Base-by-base conservation (phyloP, 495 filamentous ascomycete genomes). In the Xylaria acuta region DNA sequence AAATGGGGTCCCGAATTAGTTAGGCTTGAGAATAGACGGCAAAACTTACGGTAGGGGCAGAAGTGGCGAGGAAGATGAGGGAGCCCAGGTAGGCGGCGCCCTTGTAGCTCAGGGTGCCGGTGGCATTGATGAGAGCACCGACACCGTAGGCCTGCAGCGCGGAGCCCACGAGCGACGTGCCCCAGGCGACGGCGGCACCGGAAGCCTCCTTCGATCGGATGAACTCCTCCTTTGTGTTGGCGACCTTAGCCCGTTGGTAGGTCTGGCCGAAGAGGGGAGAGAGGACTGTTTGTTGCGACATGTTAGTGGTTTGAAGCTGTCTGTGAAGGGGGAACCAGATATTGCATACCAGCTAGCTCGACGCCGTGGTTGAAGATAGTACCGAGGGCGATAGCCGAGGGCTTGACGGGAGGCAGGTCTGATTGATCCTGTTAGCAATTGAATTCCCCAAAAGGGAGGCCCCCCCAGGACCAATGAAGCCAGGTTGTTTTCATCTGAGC, bases 391-490 rank as follows among this genome's bases (percentile, higher is more conserved):
- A 99, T 97, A 73, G 96, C 96, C 63, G 95, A 98, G 63, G 96
- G 96, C 90, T 97, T 98, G 77, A 99, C 96, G 54, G 96, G 88
- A 75, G 96, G 96, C 72, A 99, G 90, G 79, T 98, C 94, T 97
- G 77, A 1, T 25, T 2, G 27, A 18, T 27, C 9, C 5, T 69
- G 71, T 84, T 69, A 81, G 77, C 62, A 60, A 34, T 41, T 72
- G 45, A 45, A 34, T 72, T 69, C 56, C n/a, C 25, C 16, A 59
- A 62, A 18, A 1, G 20, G 30, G 5, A 63, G 58, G n/a, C n/a
- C 32, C 11, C 36, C 0, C 27, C 8, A 14, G 20, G 60, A 43
- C 6, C 40, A 68, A 68, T 8, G 9, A 14, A 27, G 32, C 45
- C 4, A 7, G 0, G 12, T 18, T 4, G 34, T 12, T 27, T 49